Evolutionary conservation across 2,329 filamentous ascomycete species (phyloP), one percentile per base, ranked within the genome.

Genomic region (Colletotrichum chlorophyti): DNA sequence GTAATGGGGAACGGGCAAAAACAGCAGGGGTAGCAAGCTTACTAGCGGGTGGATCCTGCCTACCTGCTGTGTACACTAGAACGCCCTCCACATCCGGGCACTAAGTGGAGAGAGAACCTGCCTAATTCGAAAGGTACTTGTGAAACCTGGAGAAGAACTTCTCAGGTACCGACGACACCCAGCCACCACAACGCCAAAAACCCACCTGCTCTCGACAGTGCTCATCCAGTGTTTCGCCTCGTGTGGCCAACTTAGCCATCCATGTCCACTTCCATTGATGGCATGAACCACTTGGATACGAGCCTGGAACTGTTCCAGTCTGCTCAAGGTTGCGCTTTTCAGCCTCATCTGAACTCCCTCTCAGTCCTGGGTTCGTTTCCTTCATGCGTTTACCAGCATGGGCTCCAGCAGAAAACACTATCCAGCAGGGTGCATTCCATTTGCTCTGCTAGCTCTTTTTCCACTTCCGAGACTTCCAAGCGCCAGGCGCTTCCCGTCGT

Each of bases 241-340:
- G n/a, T n/a, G 29, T 32, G 15, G 12, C 21, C 37, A 38, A 19
- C 8, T 9, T 9, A 24, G 17, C 15, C n/a, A n/a, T 12, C 17
- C 41, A 24, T 17, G 10, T 21, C 9, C 45, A 50, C 24, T 21
- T 23, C 48, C 37, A 51, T 40, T n/a, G n/a, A n/a, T 49, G 50
- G 42, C 55, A 48, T 54, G 55, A 59, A 59, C 50, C 42, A 54
- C 55, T 54, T 42, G 42, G 55, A 59, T 50, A 19, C 17, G 3
- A 6, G 42, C 5, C 10, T 54, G 27, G 35, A 41, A 42, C 50
- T 27, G 7, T 27, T 37, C n/a, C 35, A 23, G 19, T 19, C 17
- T 10, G n/a, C n/a, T 42, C 35, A 54, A 48, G 35, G 50, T 42
- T 37, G 42, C 37, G 29, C 41, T n/a, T 8, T 31, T 19, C 29